These are phyloP conservation scores for Ogataea nitratoaversa DNA, from an alignment of 805 yeast species.

Conservation along the genomic window DNA sequence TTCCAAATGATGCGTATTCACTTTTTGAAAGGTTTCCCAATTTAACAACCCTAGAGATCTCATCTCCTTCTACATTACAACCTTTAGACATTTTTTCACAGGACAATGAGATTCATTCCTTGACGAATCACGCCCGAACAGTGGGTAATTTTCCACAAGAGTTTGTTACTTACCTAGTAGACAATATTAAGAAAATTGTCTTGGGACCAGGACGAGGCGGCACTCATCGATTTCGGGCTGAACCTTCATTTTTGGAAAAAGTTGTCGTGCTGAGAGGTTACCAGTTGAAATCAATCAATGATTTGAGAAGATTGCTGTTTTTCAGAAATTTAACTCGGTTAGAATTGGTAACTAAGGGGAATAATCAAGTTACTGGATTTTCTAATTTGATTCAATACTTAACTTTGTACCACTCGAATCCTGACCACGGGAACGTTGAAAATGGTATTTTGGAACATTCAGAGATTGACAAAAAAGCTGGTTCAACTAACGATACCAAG, in stretches of 20 bases:
- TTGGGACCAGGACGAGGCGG: not conserved
- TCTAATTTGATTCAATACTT: not conserved
- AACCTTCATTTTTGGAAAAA: not conserved
- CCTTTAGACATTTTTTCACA: too few species aligned
- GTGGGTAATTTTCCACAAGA: too few species aligned
- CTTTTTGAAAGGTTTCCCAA: conserved; percentile 1
- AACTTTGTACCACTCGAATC: not conserved
- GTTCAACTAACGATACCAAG: too few species aligned
- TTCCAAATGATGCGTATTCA: not conserved
- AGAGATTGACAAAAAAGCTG: too few species aligned
- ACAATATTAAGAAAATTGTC: not conserved
- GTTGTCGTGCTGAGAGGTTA: not conserved
- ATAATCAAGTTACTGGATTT: not conserved
- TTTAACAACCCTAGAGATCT: not conserved
- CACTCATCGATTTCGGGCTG: not conserved
- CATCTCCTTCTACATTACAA: too few species aligned
- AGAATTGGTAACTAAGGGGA: not conserved
- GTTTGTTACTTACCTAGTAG: not conserved
- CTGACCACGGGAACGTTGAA: not conserved
- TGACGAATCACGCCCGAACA: too few species aligned
- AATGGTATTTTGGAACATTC: not conserved
- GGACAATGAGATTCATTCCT: too few species aligned
- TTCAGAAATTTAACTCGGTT: not conserved
- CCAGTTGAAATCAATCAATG: not conserved
- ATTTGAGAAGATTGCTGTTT: not conserved